A percentile compares a stretch with the other conserved stretches of the same genome.
Conservation (phyloP, 2,329 filamentous ascomycete genomes). For the Teratosphaeria nubilosa region DNA sequence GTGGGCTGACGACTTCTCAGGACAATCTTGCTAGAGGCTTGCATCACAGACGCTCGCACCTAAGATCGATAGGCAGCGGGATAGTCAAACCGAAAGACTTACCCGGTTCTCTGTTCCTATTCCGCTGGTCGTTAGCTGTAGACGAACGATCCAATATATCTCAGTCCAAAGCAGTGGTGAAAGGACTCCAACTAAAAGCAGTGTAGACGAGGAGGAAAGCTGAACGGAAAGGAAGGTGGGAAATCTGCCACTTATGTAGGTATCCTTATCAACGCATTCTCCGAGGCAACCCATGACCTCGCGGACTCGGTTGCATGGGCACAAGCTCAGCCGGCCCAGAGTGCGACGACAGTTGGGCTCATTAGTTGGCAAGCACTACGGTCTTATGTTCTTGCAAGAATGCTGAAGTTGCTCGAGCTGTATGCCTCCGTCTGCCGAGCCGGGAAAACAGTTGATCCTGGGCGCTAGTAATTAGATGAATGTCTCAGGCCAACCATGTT, state of each 20-base stretch:
- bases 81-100: too few relatives aligned
- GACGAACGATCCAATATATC: too few relatives aligned
- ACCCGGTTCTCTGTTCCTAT: too few relatives aligned
- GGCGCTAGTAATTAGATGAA: neutral
- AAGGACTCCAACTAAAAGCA: too few relatives aligned
- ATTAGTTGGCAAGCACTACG: neutral
- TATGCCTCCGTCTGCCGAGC: neutral
- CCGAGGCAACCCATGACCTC: neutral
- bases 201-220: too few relatives aligned
- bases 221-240: constrained; percentile 1
- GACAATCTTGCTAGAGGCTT: too few relatives aligned
- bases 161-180: too few relatives aligned
- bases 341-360: constrained; percentile 10
- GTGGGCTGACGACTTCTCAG: too few relatives aligned
- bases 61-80: too few relatives aligned
- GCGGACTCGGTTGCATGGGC: neutral
- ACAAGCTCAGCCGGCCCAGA: constrained; percentile 9
- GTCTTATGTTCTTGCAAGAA: neutral
- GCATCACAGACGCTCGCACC: too few relatives aligned
- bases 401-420: neutral
- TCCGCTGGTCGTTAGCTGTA: neutral
- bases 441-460: neutral
- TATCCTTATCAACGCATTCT: neutral
- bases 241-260: neutral
- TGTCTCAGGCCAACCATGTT: too few relatives aligned